Base-by-base conservation (phyloP, 495 filamentous ascomycete genomes). In the Tuber indicum region DNA sequence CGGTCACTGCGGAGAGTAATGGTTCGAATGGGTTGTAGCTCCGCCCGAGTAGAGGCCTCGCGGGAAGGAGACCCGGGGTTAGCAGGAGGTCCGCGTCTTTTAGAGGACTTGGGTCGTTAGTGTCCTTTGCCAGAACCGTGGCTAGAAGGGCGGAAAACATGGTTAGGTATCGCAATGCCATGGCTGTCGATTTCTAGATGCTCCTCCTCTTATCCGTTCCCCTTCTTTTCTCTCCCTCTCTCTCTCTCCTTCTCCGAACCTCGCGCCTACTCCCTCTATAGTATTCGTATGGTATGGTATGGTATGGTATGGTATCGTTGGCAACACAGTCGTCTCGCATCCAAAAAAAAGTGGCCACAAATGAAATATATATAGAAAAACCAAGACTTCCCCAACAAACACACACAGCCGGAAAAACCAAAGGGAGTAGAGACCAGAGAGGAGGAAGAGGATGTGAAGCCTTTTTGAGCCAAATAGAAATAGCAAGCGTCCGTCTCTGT, bases 221-320 rank as follows among this genome's bases (percentile, higher is more conserved):
- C 26, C n/a, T 66, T 66, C 49, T 12, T n/a, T 5, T 58, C 21
- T 66, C 58, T 17, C 12, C 26, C 26, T 66, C 58, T 66, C 45
- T 66, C 45, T 0, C 45, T 44, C 12, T 46, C 45, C 45, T 16
- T 46, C 58, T 66, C 49, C 49, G 12, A 26, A 26, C n/a, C n/a
- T 58, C 3, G 52, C 47, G 5, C 47, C 47, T 52, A n/a, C 10
- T 26, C 58, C 58, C 14, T 62, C n/a, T 32, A 10, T 32, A 6
- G 58, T 66, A 66, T 0, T 26, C 0, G 49, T 58, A 23, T n/a
- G 0, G 49, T 58, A 66, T 66, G 0, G 58, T 66, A 66, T 66
- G n/a, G 58, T 66, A 66, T 66, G 0, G 58, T 66, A 66, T 66
- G n/a, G 58, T 66, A 66, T 66, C n/a, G 58, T 66, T 66, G n/a